Evolutionary conservation across 1,284 basidiomycete species (phyloP), one percentile per base, ranked within the genome.

Genomic region (Naganishia albida): DNA sequence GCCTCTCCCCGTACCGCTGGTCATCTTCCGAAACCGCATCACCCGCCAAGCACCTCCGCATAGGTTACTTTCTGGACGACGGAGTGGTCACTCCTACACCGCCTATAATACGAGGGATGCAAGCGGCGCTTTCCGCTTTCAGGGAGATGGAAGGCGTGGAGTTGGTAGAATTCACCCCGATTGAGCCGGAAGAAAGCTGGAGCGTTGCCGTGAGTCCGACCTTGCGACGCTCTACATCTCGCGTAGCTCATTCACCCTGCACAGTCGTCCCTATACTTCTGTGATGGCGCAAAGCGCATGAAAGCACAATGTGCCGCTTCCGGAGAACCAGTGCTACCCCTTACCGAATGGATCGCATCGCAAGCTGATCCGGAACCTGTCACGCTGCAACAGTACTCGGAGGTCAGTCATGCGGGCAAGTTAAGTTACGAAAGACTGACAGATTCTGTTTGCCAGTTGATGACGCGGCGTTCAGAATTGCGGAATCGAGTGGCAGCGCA

Each of bases 41-140:
- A 13, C 46, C 48, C 3, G 43, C 20, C 13, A 44, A 55, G 42
- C 59, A 69, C 55, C 72, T 74, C 0, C 66, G 72, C 16, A 70
- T 80, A 23, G 81, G 77, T 0, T 72, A 80, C 25, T 75, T 81
- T 71, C 71, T 74, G 66, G 71, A 79, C 48, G 80, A 82, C 67
- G 78, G 78, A 0, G 66, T 77, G 1, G 74, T 80, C 26, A 70
- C 67, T 23, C 79, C 80, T 1, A 74, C 73, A 7, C 72, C 77
- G 13, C 78, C 80, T 0, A 74, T 80, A 40, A 66, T 70, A 13
- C 69, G 78, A 2, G 80, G 77, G 0, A 65, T 82, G 63, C 70
- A 75, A 1, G 40, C 60, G 7, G 69, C 73, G 1, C 68, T 75
- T 7, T 62, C 70, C 8, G 66, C 67, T 13, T 71, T 82, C 20